Conservation (phyloP, 1,284 basidiomycete species). For the Moesziomyces sp. region DNA sequence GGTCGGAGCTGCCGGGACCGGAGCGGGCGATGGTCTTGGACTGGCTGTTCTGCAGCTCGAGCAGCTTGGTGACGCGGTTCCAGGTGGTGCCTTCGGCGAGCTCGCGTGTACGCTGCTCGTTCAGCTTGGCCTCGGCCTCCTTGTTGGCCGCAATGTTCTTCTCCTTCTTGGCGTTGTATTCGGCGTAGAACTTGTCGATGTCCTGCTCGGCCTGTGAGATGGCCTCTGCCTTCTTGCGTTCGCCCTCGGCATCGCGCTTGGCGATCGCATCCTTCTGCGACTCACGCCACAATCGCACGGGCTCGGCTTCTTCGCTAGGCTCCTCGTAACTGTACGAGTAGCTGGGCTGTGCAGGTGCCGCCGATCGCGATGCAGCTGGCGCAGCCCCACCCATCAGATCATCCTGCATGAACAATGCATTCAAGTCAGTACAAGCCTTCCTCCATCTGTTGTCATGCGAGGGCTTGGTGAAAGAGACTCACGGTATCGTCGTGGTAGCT, state of each 20-base stretch:
- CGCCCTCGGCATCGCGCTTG: constrained; percentile 81
- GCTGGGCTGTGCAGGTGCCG: constrained; percentile 14
- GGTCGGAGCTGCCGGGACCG: constrained; percentile 87
- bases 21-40: constrained; percentile 92
- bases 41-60: constrained; percentile 92
- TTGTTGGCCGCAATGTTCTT: constrained; percentile 94
- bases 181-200: constrained; percentile 96
- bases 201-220: constrained; percentile 87
- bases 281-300: constrained; percentile 79
- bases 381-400: constrained; percentile 68
- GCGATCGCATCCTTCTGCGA: constrained; percentile 87
- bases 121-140: constrained; percentile 86
- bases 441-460: no score
- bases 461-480: constrained; percentile 1
- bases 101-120: constrained; percentile 78
- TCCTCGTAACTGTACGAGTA: constrained; percentile 40
- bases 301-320: constrained; percentile 56
- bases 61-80: constrained; percentile 87
- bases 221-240: constrained; percentile 83
- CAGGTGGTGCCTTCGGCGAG: constrained; percentile 93
- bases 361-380: constrained; percentile 12
- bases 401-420: constrained; percentile 39
- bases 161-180: constrained; percentile 91
- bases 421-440: background rate
- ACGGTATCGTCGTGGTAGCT: constrained; percentile 30